Evolutionary conservation across 116 monocot species (phyloP).

Genomic region (Phalaenopsis hybrid): DNA sequence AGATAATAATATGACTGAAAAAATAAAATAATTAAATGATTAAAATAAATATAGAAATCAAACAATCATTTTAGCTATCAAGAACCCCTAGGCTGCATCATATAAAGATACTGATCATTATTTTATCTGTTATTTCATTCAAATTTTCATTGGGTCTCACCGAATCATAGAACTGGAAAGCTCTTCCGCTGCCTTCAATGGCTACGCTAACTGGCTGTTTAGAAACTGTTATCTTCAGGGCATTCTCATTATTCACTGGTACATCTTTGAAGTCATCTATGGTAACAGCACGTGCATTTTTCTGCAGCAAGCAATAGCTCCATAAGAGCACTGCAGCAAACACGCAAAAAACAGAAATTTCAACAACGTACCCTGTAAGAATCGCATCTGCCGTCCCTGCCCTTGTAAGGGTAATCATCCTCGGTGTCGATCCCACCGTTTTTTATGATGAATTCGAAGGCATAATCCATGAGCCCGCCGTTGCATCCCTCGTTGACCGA

Average conservation of each 20-base stretch:
- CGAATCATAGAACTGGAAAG: slow-evolving; percentile 28
- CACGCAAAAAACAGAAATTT: background rate
- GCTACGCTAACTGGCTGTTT: slow-evolving; percentile 28
- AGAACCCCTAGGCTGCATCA: too few relatives aligned
- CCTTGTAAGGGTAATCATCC: slow-evolving; percentile 40
- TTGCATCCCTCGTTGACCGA: slow-evolving; percentile 34
- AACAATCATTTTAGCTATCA: too few relatives aligned
- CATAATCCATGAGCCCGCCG: slow-evolving; percentile 46
- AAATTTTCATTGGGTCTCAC: slow-evolving; percentile 9
- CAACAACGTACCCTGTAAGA: slow-evolving; percentile 12
- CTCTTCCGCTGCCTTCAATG: slow-evolving; percentile 27
- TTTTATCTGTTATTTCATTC: too few relatives aligned
- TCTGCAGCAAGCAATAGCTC: slow-evolving; percentile 5
- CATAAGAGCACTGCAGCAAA: background rate
- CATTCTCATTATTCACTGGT: slow-evolving; percentile 18
- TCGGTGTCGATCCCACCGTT: slow-evolving; percentile 50
- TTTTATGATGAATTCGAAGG: slow-evolving; percentile 48
- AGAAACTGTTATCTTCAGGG: slow-evolving; percentile 25
- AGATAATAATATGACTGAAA: too few relatives aligned
- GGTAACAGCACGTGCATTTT: slow-evolving; percentile 23
- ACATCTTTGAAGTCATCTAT: slow-evolving; percentile 32
- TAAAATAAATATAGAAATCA: too few relatives aligned
- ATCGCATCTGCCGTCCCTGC: slow-evolving; percentile 28
- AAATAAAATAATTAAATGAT: too few relatives aligned
- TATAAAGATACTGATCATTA: too few relatives aligned